A percentile compares a stretch with the other conserved stretches of the same genome.
phyloP scores from a whole-genome alignment of 495 filamentous ascomycete genomes.

The Staphylotrichum longicolle region DNA sequence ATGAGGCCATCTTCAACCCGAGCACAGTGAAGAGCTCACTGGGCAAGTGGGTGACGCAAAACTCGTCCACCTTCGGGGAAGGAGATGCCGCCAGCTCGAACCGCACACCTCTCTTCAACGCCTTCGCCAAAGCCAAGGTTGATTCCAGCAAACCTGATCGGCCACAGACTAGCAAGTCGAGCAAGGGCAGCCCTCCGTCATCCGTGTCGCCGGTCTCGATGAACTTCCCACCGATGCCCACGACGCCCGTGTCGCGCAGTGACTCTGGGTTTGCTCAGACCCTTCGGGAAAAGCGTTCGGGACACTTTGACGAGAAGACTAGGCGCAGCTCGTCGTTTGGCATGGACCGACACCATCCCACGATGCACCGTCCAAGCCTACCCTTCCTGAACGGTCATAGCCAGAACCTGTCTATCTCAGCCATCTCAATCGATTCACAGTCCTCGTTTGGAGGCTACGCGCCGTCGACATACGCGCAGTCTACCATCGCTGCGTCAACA shows the following conservation, averaged over 20 bases:
- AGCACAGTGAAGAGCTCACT: slow-evolving; percentile 68
- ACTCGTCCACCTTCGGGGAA: slow-evolving; percentile 80
- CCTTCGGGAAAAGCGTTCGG: slow-evolving; percentile 89
- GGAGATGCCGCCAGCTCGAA: slow-evolving; percentile 52
- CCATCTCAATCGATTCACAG: slow-evolving; percentile 70
- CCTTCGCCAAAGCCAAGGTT: slow-evolving; percentile 74
- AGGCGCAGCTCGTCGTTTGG: slow-evolving; percentile 90
- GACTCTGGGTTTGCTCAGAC: slow-evolving; percentile 89
- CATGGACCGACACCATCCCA: slow-evolving; percentile 63
- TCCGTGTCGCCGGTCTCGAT: slow-evolving; percentile 81
- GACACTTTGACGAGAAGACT: slow-evolving; percentile 82
- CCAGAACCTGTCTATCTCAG: slow-evolving; percentile 79
- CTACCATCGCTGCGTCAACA: slow-evolving; percentile 95
- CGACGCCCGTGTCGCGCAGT: slow-evolving; percentile 74
- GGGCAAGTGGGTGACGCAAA: slow-evolving; percentile 80
- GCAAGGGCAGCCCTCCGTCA: slow-evolving; percentile 75
- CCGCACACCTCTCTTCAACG: slow-evolving; percentile 71
- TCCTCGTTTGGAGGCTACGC: slow-evolving; percentile 79
- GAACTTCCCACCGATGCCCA: slow-evolving; percentile 71
- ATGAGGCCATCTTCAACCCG: slow-evolving; percentile 69
- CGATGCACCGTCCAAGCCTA: slow-evolving; percentile 71
- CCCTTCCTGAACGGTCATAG: slow-evolving; percentile 78
- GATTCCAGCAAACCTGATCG: slow-evolving; percentile 65
- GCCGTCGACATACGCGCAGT: slow-evolving; percentile 92
- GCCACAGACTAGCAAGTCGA: slow-evolving; percentile 76